Evolutionary conservation across 106 monocot species (phyloP), one percentile per base, ranked within the genome.

Genomic region (Phalaenopsis aphrodite): DNA sequence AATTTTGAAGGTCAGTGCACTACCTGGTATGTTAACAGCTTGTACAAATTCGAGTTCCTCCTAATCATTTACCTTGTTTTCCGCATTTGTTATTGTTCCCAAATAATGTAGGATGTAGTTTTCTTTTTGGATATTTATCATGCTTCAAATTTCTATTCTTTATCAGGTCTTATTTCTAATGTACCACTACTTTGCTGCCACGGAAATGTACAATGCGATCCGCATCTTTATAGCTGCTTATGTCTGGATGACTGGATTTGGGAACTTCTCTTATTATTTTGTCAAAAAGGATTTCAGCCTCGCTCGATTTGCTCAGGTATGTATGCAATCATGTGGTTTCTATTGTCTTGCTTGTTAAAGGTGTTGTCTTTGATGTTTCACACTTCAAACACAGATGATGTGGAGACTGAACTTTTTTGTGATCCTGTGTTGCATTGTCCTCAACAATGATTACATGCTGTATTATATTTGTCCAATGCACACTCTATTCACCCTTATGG

Each of bases 231-330:
- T 99, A 80, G 94, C 98, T 87, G 88, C 91, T 72, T 99, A 99
- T 87, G 98, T 99, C 19, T 99, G 98, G 98, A 99, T 99, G 98
- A 99, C 98, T 84, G 98, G 98, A 46, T 99, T 99, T 91, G 98
- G 98, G n/a, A 99, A 99, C 76, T 99, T 99, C 86, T 99, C 98
- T 38, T 99, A 99, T 80, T 99, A 99, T 78, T 99, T 95, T 83
- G 79, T 99, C 15, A 78, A 91, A 64, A 99, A 99, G 84, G 98
- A 99, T 87, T 99, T 99, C 89, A 93, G 94, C 66, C 73, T 99
- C 72, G 81, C 84, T 79, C 85, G 98, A 64, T 99, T 99, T 87
- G 88, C 89, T 76, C 98, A 99, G 91, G 98, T 92, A 37, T 81
- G 56, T 67, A 43, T n/a, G 24, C 19, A 41, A 41, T 48, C 24